Conservation (phyloP, 2,329 filamentous ascomycete species). For the Hymenoscyphus fructigenus region DNA sequence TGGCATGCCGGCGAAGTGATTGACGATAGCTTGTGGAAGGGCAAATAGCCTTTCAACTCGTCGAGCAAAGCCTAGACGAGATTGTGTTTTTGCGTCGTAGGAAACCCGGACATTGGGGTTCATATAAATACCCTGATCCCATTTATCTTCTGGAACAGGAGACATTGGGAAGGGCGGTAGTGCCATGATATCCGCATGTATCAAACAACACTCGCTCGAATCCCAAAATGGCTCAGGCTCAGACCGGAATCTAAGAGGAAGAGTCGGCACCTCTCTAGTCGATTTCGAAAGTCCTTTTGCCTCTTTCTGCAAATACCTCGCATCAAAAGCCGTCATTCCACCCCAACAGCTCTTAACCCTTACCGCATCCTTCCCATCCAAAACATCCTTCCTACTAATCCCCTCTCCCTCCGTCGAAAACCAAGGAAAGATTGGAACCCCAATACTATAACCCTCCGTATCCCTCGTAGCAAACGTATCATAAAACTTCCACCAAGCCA, state of each 20-base stretch:
- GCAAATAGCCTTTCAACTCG: conserved; percentile 66
- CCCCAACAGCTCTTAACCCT: conserved; percentile 75
- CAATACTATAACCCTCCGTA: conserved; percentile 59
- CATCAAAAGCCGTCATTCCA: conserved; percentile 70
- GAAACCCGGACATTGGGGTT: conserved; percentile 74
- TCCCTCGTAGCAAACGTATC: conserved; percentile 74
- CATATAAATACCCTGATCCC: conserved; percentile 62
- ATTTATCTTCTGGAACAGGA: conserved; percentile 33
- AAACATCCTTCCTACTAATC: conserved; percentile 60
- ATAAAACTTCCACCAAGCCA: conserved; percentile 67
- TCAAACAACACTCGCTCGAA: conserved; percentile 63
- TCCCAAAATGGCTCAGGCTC: conserved; percentile 61
- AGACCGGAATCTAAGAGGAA: conserved; percentile 49
- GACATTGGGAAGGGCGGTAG: conserved; percentile 20
- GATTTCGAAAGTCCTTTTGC: not conserved
- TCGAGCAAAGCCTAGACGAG: conserved; percentile 58
- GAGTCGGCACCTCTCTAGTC: conserved; percentile 3
- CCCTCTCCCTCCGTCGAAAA: conserved; percentile 55
- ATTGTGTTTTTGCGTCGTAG: conserved; percentile 57
- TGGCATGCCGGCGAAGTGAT: conserved; percentile 55
- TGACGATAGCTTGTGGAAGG: conserved; percentile 57
- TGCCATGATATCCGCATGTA: conserved; percentile 48
- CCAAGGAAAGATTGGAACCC: conserved; percentile 68
- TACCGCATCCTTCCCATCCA: conserved; percentile 61
- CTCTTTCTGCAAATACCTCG: conserved; percentile 52